Base-by-base conservation (phyloP, 2,329 filamentous ascomycete species). In the Ophiostoma piceae region DNA sequence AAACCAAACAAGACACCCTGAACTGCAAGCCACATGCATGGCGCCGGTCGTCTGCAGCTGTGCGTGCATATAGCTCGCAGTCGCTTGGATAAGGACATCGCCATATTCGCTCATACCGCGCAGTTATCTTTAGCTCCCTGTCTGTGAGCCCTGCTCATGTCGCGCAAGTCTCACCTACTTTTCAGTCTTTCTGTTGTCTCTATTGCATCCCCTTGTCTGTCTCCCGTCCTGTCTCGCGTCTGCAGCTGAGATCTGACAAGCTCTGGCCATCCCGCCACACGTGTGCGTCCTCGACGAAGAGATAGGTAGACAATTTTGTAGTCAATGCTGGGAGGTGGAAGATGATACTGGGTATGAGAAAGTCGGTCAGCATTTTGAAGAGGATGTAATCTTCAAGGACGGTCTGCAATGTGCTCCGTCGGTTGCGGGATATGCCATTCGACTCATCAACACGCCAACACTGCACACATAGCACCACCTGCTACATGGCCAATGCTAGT, bases 161-260 rank as follows among this genome's bases (percentile, higher is more conserved):
- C 39, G 39, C 39, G 12, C 39, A 41, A 41, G 37, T 41, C 39
- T 41, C 39, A 41, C 51, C 22, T 29, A 57, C n/a, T 57, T 57
- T 57, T 26, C 16, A 19, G 41, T 51, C 51, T 22, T 57, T 9
- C 11, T 9, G 11, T 22, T 57, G 22, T 11, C 14, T 54, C 2
- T 22, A 16, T 57, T 26, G 22, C n/a, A 4, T 26, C 6, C 43
- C 43, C 51, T 57, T 57, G n/a, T 57, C 51, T 57, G n/a, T 57
- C 8, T 57, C 26, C 60, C 16, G 37, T n/a, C 9, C 16, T 47
- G 43, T 47, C 32, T 22, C 22, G 12, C 19, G n/a, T 7, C 41
- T 54, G 66, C 66, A 67, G 66, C 26, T 54, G 66, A 67, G 26
- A 67, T 54, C 41, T 67, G 66, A 67, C 43, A 14, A 54, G 66